Base-by-base conservation (phyloP, 1,284 basidiomycete species). In the Apiotrichum brassicae region DNA sequence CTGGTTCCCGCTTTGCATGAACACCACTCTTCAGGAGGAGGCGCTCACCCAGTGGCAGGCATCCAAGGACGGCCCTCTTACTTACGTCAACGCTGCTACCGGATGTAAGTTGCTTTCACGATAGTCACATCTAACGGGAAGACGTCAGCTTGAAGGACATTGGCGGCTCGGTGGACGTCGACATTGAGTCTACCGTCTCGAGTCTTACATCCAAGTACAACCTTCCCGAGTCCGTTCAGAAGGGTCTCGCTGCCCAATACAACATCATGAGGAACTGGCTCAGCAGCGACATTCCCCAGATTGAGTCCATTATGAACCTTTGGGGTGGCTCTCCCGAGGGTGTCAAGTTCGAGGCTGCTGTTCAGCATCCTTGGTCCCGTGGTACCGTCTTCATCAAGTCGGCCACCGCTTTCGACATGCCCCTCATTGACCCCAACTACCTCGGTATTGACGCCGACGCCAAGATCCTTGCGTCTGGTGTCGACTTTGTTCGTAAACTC, bases 341-440 rank as follows among this genome's bases (percentile, higher is more conserved):
- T 32, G 61, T 61, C 16, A 68, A 36, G 12, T 48, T 62, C 33
- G 56, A 72, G 47, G 60, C 64, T 35, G 68, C 70, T 11, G 59
- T 73, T 11, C 73, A 75, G 51, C 73, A 74, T 56, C 70, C 70
- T 8, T 74, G 65, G 61, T 70, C 71, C 6, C 62, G 72, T 37
- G 73, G 73, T 14, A 67, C 62, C 12, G 61, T 81, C 52, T 64
- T 72, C 40, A 77, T 85, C 73, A 78, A 74, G 56, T 79, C 77
- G 9, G 73, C 72, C 22, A 74, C 79, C 61, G 71, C 81, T 1
- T 83, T 83, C 67, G 75, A 76, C 22, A 57, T 67, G 20, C 83
- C 84, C 0, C 49, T 68, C 14, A 84, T 86, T 65, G 80, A 85
- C 66, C 82, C 83, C 3, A 74, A 76, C 46, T 85, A 84, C 73